Percentiles rank a stretch among this genome's conserved stretches.
phyloP scores from a whole-genome alignment of 768 basidiomycete genomes.

The Lepiota subincarnata region DNA sequence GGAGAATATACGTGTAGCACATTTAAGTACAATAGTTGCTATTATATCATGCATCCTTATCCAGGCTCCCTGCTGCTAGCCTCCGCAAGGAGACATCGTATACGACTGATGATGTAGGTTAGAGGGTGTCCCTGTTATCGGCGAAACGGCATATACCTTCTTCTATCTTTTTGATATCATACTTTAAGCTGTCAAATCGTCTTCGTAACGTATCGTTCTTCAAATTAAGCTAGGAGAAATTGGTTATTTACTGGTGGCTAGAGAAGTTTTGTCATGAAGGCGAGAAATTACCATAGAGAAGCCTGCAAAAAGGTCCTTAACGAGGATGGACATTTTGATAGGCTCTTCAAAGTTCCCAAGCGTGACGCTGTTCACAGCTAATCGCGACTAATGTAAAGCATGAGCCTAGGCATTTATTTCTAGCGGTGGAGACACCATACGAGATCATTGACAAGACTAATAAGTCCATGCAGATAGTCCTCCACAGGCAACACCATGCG shows the following conservation, averaged over 20 bases:
- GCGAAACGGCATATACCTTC: slow-evolving; percentile 50
- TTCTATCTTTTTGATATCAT: slow-evolving; percentile 85
- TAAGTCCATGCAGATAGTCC: slow-evolving; percentile 80
- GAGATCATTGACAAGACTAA: slow-evolving; percentile 75
- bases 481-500: slow-evolving; percentile 61
- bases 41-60: background rate
- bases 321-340: slow-evolving; percentile 71
- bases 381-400: slow-evolving; percentile 51
- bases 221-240: slow-evolving; percentile 57
- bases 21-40: background rate
- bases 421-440: slow-evolving; percentile 33
- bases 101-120: slow-evolving; percentile 48
- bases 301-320: slow-evolving; percentile 78
- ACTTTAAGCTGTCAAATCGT: slow-evolving; percentile 78
- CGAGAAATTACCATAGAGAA: slow-evolving; percentile 64
- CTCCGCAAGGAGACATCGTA: slow-evolving; percentile 82
- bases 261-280: background rate
- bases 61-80: slow-evolving; percentile 28
- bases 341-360: slow-evolving; percentile 78
- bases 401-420: background rate
- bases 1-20: background rate
- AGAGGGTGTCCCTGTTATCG: slow-evolving; percentile 3
- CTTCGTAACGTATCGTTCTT: slow-evolving; percentile 76
- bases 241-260: background rate
- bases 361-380: slow-evolving; percentile 80